Percentiles rank a stretch among this genome's conserved stretches.
Conservation (phyloP, 768 basidiomycete genomes). For the Tephrocybe sp. region DNA sequence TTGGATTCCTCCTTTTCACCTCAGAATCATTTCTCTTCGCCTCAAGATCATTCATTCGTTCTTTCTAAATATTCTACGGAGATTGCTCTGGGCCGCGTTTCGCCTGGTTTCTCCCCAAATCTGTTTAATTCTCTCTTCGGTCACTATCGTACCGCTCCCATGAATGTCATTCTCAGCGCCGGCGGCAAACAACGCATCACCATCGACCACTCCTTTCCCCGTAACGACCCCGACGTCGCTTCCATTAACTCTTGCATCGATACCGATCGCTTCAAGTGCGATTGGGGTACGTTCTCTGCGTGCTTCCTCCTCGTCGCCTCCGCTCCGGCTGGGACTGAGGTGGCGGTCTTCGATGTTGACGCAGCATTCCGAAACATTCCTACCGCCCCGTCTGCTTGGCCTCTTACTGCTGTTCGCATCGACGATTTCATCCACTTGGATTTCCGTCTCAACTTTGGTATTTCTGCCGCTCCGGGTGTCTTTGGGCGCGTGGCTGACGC, state of each 20-base stretch:
- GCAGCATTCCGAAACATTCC: neutral
- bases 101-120: conserved; percentile 9
- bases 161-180: conserved; percentile 23
- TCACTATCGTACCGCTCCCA: conserved; percentile 22
- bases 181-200: conserved; percentile 22
- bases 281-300: conserved; percentile 8
- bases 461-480: no score
- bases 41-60: conserved; percentile 11
- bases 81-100: conserved; percentile 12
- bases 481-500: conserved; percentile 30
- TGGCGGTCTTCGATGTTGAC: conserved; percentile 7
- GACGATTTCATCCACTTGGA: conserved; percentile 7
- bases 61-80: conserved; percentile 14
- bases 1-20: conserved; percentile 13
- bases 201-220: conserved; percentile 23
- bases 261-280: neutral
- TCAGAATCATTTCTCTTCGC: conserved; percentile 14
- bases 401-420: neutral
- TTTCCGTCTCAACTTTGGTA: no score
- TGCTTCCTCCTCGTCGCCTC: conserved; percentile 5
- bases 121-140: conserved; percentile 19
- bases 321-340: conserved; percentile 5
- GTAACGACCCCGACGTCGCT: neutral
- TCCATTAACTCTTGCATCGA: conserved; percentile 7
- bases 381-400: neutral